These are phyloP conservation scores for Mesembryanthemum crystallinum DNA, from an alignment of 148 eudicot genomes.

Conservation along the genomic window DNA sequence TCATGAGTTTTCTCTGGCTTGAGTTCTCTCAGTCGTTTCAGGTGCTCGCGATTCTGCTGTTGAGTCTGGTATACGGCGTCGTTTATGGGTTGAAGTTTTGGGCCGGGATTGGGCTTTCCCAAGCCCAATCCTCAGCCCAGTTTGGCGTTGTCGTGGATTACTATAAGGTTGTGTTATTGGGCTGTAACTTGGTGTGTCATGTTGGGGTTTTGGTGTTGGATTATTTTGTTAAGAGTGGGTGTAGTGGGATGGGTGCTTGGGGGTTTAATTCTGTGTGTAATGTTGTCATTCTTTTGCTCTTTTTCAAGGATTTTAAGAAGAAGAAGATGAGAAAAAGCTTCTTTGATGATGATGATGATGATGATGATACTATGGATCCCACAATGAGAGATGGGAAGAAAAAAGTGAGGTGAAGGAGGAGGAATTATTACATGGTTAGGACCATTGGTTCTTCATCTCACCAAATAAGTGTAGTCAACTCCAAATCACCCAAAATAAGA, in stretches of 20 bases:
- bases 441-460: too few relatives aligned
- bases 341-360: constrained; percentile 20
- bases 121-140: constrained; percentile 21
- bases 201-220: constrained; percentile 43
- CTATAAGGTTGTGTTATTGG: constrained; percentile 38
- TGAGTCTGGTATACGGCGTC: constrained; percentile 29
- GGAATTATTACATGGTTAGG: too few relatives aligned
- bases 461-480: too few relatives aligned
- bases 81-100: constrained; percentile 45
- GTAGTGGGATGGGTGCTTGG: constrained; percentile 60
- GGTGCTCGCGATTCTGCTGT: constrained; percentile 38
- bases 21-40: constrained; percentile 60
- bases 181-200: constrained; percentile 40
- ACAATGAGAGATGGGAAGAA: neutral
- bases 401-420: neutral
- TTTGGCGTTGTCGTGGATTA: constrained; percentile 39
- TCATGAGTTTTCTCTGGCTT: constrained; percentile 47
- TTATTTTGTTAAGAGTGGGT: constrained; percentile 40
- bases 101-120: constrained; percentile 31
- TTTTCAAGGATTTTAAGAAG: constrained; percentile 29
- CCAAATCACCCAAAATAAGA: too few relatives aligned
- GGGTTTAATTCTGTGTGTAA: constrained; percentile 36
- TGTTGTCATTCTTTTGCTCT: constrained; percentile 27
- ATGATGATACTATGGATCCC: constrained; percentile 6
- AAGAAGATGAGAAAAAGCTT: constrained; percentile 10